Percentiles rank a stretch among this genome's conserved stretches.
These are phyloP conservation scores for Aristolochia californica DNA, from an alignment of 164 flowering plant species.

Conservation along the genomic window DNA sequence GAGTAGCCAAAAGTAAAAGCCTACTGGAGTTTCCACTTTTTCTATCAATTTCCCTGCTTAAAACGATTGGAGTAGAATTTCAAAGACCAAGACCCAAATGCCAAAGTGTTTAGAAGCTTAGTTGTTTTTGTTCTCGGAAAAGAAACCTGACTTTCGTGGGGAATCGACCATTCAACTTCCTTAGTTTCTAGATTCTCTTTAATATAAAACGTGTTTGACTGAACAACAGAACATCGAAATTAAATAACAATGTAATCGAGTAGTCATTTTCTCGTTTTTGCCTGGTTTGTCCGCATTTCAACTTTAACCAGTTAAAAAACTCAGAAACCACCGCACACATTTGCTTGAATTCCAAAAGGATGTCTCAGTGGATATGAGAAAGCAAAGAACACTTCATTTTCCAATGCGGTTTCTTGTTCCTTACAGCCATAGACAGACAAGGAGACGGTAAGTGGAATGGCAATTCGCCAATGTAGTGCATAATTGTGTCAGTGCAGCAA, in stretches of 20 bases:
- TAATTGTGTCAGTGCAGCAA: conserved; percentile 18
- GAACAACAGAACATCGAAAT: conserved; percentile 11
- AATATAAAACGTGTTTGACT: conserved; percentile 27
- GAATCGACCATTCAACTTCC: conserved; percentile 9
- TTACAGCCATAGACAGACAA: conserved; percentile 5
- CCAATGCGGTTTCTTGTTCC: conserved; percentile 20
- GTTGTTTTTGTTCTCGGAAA: background rate
- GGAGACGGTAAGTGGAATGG: no score
- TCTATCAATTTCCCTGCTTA: no score
- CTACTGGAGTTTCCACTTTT: no score
- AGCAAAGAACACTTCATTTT: conserved; percentile 8
- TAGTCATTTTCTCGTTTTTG: conserved; percentile 2
- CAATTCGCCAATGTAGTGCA: background rate
- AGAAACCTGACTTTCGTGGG: conserved; percentile 12
- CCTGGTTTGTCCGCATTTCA: conserved; percentile 10
- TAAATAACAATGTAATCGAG: conserved; percentile 16
- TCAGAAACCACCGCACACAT: background rate
- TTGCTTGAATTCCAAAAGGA: conserved; percentile 8
- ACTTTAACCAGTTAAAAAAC: background rate
- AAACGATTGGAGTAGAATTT: background rate
- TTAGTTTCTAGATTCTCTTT: conserved; percentile 9
- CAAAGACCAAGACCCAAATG: background rate
- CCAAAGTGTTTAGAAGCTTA: no score
- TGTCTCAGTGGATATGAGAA: conserved; percentile 1
- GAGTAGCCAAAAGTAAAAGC: background rate